Evolutionary conservation across 768 basidiomycete species (phyloP), one percentile per base, ranked within the genome.

Genomic region (Mycena latifolia): DNA sequence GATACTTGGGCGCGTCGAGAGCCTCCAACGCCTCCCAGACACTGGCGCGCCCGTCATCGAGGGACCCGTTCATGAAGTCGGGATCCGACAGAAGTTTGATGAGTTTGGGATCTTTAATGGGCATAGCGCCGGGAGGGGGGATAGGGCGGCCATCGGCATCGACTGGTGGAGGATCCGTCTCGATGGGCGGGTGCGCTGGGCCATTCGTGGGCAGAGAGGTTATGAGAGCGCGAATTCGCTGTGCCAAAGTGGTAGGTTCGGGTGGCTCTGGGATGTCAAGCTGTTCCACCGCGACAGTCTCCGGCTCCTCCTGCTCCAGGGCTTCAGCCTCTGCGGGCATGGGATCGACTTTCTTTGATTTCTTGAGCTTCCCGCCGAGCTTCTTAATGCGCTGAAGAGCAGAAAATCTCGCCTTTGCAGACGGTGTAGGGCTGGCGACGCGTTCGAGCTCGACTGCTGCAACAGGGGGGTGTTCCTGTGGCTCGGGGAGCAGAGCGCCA

Each of bases 151-250:
- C 74, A 29, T 70, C 60, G 18, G 66, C 31, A 54, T 72, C 69
- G 28, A 65, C 37, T 7, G 69, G 56, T 25, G 71, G 68, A 10
- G 71, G 68, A 18, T 52, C 45, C 4, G 62, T 27, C 50, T 61
- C 61, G 24, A 71, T 53, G 47, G 61, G 64, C 29, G 62, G 70
- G 61, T 27, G 72, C 54, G 66, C 70, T 62, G 67, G 67, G 68
- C 66, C 69, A 37, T 71, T 22, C 3, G 53, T 79, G 41, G 85
- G 85, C 1, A 87, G 73, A 3, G 81, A 74, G 55, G 83, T 75
- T 41, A 89, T 77, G n/a, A 89, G 73, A 14, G 79, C 76, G 70
- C 88, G 88, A 46, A 90, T 85, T 61, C 76, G 83, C 57, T 80
- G 78, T 7, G 86, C 86, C 22, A 91, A 79, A 1, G 81, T 80